Conservation (phyloP, 1,139 yeast genomes). For the Zygosaccharomyces pseudobailii region DNA sequence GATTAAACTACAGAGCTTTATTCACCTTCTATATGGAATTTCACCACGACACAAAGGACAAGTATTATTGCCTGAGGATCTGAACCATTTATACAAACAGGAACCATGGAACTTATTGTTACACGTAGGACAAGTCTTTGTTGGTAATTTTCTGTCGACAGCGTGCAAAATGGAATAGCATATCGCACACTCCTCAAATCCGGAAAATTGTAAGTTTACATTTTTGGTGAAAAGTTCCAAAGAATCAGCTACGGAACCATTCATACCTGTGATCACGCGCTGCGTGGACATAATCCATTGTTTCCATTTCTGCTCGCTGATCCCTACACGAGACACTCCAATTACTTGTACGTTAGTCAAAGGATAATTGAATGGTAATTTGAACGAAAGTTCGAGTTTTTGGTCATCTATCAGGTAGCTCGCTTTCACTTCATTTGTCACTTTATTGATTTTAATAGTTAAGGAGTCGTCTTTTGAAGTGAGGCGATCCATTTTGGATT, state of each 20-base stretch:
- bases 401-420: slow-evolving; percentile 83
- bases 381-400: slow-evolving; percentile 72
- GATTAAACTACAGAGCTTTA: slow-evolving; percentile 17
- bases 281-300: slow-evolving; percentile 94
- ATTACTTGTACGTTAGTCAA: slow-evolving; percentile 65
- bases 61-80: slow-evolving; percentile 83
- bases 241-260: slow-evolving; percentile 80
- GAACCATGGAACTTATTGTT: slow-evolving; percentile 95
- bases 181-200: slow-evolving; percentile 94
- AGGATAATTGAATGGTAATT: slow-evolving; percentile 70
- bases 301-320: slow-evolving; percentile 88
- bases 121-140: slow-evolving; percentile 85
- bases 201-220: slow-evolving; percentile 77
- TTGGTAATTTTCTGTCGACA: slow-evolving; percentile 86
- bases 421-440: slow-evolving; percentile 67
- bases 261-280: slow-evolving; percentile 61
- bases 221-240: slow-evolving; percentile 77
- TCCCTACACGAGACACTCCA: slow-evolving; percentile 81
- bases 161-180: slow-evolving; percentile 84
- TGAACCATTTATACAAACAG: slow-evolving; percentile 95
- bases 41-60: slow-evolving; percentile 92
- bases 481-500: slow-evolving; percentile 39
- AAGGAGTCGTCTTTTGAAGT: slow-evolving; percentile 49
- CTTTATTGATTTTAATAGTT: slow-evolving; percentile 56
- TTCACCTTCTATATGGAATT: slow-evolving; percentile 47